Evolutionary conservation across 1,284 basidiomycete species (phyloP).

Genomic region (Lentinula novae-zelandiae): DNA sequence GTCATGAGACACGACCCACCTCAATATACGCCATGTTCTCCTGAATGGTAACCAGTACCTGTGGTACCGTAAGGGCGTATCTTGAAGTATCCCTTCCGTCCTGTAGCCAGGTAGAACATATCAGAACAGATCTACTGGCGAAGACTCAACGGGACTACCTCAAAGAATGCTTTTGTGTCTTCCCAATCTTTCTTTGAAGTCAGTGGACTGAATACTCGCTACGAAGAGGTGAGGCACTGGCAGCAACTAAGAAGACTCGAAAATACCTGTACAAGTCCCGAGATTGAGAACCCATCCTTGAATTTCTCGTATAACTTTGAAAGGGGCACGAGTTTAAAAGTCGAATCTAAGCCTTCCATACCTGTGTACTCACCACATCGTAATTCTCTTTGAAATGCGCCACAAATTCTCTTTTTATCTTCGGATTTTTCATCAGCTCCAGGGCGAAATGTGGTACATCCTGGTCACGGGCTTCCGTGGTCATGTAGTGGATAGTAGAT

Average conservation of each 20-base stretch:
- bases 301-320: slow-evolving; percentile 67
- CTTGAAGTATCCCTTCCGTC: slow-evolving; percentile 57
- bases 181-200: slow-evolving; percentile 69
- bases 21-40: slow-evolving; percentile 58
- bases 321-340: slow-evolving; percentile 15
- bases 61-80: slow-evolving; percentile 60
- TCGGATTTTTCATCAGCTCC: slow-evolving; percentile 41
- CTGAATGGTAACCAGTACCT: slow-evolving; percentile 64
- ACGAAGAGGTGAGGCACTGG: not conserved
- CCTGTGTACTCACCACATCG: slow-evolving; percentile 37
- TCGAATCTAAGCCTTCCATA: not conserved
- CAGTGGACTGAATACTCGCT: slow-evolving; percentile 61
- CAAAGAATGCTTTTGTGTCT: slow-evolving; percentile 62
- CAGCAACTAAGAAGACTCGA: not conserved
- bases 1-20: slow-evolving; percentile 28
- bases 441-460: slow-evolving; percentile 58
- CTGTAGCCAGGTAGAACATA: slow-evolving; percentile 25
- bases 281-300: slow-evolving; percentile 62
- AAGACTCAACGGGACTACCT: not conserved
- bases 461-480: slow-evolving; percentile 57
- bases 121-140: too few relatives aligned
- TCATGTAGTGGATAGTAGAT: slow-evolving; percentile 57
- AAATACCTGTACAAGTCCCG: slow-evolving; percentile 46
- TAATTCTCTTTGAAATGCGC: slow-evolving; percentile 52
- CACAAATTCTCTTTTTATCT: slow-evolving; percentile 36